A percentile compares a stretch with the other conserved stretches of the same genome.
phyloP scores from a whole-genome alignment of 345 rosid genomes.

The Corchorus olitorius region DNA sequence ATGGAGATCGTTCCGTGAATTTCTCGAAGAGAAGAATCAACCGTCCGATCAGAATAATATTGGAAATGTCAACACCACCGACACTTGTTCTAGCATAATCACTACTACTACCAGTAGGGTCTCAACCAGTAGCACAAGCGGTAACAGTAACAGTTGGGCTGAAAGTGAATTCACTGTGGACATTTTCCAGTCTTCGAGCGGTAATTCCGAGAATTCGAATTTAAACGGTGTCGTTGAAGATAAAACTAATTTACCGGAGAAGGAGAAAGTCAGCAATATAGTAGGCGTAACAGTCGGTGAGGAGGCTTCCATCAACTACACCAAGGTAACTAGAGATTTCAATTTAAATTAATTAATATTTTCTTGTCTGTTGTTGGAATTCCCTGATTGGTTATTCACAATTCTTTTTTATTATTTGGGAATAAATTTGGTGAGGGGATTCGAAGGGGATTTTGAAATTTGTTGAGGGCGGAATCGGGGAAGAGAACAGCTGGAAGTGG shows the following conservation, averaged over 20 bases:
- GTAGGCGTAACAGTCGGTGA: constrained; percentile 47
- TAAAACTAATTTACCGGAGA: constrained; percentile 13
- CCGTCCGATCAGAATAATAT: constrained; percentile 34
- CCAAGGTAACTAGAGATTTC: constrained; percentile 44
- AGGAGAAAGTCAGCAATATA: constrained; percentile 32
- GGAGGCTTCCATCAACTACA: constrained; percentile 42
- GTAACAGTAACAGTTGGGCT: constrained; percentile 40
- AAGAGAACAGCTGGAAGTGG: neutral
- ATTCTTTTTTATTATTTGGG: neutral
- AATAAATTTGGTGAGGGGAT: neutral
- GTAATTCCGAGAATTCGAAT: constrained; percentile 35
- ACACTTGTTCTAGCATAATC: neutral
- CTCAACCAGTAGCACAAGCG: constrained; percentile 32
- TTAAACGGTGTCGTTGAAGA: constrained; percentile 41
- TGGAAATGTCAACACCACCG: constrained; percentile 8
- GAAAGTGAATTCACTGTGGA: constrained; percentile 51
- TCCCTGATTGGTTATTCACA: constrained; percentile 19
- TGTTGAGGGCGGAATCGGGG: neutral
- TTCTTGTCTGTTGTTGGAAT: constrained; percentile 25
- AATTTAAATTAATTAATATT: constrained; percentile 9
- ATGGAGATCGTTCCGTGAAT: constrained; percentile 51
- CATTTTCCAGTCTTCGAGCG: constrained; percentile 38
- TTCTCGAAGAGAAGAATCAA: constrained; percentile 43
- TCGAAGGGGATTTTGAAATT: neutral
- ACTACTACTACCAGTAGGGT: neutral